These are phyloP conservation scores for Boechera stricta DNA, from an alignment of 345 rosid genomes.

Conservation along the genomic window DNA sequence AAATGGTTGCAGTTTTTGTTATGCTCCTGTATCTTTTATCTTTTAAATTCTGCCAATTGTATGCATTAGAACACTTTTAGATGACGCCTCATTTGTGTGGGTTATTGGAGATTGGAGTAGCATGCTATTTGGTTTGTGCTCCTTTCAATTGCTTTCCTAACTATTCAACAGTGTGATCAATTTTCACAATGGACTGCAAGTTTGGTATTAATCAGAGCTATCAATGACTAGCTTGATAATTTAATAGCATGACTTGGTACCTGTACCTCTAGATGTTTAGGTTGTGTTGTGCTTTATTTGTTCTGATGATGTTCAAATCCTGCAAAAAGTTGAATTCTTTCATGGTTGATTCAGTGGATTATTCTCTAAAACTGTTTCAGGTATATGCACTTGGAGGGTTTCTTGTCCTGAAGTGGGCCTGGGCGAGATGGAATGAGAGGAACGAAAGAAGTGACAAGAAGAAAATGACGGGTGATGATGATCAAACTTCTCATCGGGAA, in stretches of 20 bases:
- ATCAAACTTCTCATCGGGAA: conserved; percentile 27
- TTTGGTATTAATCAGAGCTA: neutral
- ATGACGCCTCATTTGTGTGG: neutral
- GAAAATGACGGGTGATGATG: conserved; percentile 45
- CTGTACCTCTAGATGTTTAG: neutral
- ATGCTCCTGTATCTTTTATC: neutral
- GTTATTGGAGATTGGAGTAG: too few species aligned
- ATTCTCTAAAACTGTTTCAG: conserved; percentile 42
- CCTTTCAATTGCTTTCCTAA: neutral
- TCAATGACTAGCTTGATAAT: neutral
- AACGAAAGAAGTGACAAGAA: conserved; percentile 60
- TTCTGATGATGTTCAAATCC: conserved; percentile 9
- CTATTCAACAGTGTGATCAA: neutral
- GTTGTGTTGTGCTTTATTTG: neutral
- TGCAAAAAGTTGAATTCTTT: conserved; percentile 23
- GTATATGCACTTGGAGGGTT: conserved; percentile 87
- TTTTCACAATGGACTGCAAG: neutral
- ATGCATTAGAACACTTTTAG: neutral
- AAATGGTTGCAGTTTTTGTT: conserved; percentile 8
- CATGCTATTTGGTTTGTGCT: neutral
- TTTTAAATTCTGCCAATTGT: neutral
- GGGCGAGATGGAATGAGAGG: conserved; percentile 92
- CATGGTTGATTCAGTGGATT: neutral
- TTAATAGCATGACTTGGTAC: neutral
- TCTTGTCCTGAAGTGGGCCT: conserved; percentile 74